These are phyloP conservation scores for Penicillium manginii DNA, from an alignment of 495 filamentous ascomycete genomes.

Conservation along the genomic window DNA sequence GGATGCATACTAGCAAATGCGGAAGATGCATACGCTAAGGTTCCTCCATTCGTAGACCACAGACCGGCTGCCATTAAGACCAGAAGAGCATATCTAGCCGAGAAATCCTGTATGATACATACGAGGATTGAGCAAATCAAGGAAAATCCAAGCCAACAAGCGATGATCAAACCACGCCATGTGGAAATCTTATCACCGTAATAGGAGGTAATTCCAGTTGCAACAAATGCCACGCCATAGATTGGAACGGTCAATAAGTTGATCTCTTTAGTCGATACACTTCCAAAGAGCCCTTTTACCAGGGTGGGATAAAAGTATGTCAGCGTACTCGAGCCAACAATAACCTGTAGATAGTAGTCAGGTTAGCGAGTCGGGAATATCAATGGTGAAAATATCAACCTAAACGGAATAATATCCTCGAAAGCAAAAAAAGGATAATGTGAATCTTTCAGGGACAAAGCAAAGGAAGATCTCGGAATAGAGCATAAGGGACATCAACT, in stretches of 20 bases:
- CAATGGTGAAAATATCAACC: too few relatives aligned
- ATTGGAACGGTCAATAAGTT: conserved; percentile 44
- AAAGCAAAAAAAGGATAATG: too few relatives aligned
- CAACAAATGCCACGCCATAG: conserved; percentile 48
- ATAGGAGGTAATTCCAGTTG: conserved; percentile 36
- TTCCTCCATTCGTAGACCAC: conserved; percentile 49
- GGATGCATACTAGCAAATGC: conserved; percentile 43
- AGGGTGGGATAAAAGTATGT: conserved; percentile 59
- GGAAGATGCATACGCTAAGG: conserved; percentile 47
- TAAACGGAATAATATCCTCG: too few relatives aligned
- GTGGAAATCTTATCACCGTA: conserved; percentile 36
- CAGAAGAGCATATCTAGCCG: conserved; percentile 54
- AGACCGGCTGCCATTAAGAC: conserved; percentile 55
- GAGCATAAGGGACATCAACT: not conserved
- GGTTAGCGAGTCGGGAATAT: too few relatives aligned
- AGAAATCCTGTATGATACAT: conserved; percentile 46
- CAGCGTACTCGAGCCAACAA: conserved; percentile 47
- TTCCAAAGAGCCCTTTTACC: conserved; percentile 47
- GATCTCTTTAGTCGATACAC: conserved; percentile 40
- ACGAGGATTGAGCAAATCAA: conserved; percentile 47
- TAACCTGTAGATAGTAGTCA: conserved; percentile 15
- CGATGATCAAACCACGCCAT: conserved; percentile 33
- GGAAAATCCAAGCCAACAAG: conserved; percentile 42
- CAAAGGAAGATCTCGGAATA: too few relatives aligned
- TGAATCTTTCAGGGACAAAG: too few relatives aligned